These are phyloP conservation scores for Roridomyces roridus DNA, from an alignment of 768 basidiomycete species.

Conservation along the genomic window DNA sequence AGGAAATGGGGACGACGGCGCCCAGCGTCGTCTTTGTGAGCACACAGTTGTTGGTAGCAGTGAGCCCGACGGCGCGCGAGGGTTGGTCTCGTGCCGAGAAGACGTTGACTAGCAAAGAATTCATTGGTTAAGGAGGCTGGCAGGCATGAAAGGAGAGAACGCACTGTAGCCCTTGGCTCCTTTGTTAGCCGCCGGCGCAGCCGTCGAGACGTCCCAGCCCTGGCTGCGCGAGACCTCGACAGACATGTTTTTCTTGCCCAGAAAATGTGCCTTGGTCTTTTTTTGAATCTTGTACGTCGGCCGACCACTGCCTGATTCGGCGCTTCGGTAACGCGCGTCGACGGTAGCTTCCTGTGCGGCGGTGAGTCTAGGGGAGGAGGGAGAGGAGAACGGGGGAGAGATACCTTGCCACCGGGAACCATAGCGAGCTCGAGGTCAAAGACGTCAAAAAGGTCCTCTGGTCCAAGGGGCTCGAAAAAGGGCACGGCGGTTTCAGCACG, in stretches of 20 bases:
- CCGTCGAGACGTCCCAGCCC: conserved; percentile 20
- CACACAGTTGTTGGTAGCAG: conserved; percentile 20
- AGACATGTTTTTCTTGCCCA: conserved; percentile 29
- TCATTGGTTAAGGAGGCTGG: background rate
- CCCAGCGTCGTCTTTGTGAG: conserved; percentile 10
- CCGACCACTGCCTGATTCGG: conserved; percentile 17
- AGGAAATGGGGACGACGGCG: conserved; percentile 13
- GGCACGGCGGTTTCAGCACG: background rate
- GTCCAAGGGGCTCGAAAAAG: conserved; percentile 17
- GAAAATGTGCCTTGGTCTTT: conserved; percentile 23
- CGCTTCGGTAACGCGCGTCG: conserved; percentile 20
- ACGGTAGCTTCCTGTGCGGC: conserved; percentile 13
- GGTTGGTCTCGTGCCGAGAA: conserved; percentile 22
- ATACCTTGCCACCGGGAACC: conserved; percentile 21
- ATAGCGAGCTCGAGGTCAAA: conserved; percentile 28
- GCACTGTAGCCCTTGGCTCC: conserved; percentile 22
- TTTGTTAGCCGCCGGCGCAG: conserved; percentile 3
- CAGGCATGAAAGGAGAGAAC: background rate
- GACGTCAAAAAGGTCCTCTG: conserved; percentile 28
- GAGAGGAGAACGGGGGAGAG: background rate
- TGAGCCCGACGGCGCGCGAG: conserved; percentile 18
- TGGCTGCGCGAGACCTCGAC: conserved; percentile 24
- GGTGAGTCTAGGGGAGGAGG: background rate
- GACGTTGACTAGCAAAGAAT: conserved; percentile 11
- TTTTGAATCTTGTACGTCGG: conserved; percentile 30